Evolutionary conservation across 768 basidiomycete genomes (phyloP).

Genomic region (Strobilomyces confusus): DNA sequence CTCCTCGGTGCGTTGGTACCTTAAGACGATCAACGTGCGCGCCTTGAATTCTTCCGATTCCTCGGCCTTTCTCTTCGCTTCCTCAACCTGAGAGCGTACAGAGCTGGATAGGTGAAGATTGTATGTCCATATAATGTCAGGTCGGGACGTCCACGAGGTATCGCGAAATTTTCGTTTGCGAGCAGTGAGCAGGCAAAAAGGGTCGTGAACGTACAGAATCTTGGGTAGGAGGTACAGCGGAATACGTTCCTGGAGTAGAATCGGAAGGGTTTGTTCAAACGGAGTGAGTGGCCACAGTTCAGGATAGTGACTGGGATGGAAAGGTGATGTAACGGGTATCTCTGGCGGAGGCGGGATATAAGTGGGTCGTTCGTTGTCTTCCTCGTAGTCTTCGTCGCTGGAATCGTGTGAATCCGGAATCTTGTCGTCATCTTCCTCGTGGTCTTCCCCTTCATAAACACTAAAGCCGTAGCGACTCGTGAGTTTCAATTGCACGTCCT

Average conservation of each 20-base stretch:
- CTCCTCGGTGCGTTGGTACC: conserved; percentile 16
- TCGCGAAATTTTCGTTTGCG: background rate
- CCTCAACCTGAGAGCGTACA: background rate
- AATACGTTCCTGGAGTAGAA: conserved; percentile 32
- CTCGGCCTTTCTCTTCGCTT: conserved; percentile 4
- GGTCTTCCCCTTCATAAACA: background rate
- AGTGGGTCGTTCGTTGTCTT: background rate
- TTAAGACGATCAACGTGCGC: conserved; percentile 18
- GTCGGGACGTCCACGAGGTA: conserved; percentile 27
- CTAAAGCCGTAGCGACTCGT: background rate
- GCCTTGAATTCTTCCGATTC: conserved; percentile 12
- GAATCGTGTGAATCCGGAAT: no score
- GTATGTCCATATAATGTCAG: conserved; percentile 33
- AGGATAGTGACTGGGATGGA: conserved; percentile 36
- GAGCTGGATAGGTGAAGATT: conserved; percentile 15
- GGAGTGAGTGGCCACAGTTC: conserved; percentile 40
- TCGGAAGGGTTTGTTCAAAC: conserved; percentile 24
- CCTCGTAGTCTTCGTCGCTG: background rate
- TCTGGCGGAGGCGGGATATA: background rate
- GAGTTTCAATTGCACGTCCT: background rate
- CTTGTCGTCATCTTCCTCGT: background rate
- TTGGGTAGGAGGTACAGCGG: conserved; percentile 36
- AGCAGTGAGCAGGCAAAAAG: conserved; percentile 33
- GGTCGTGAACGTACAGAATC: conserved; percentile 43
- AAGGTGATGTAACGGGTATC: conserved; percentile 23